phyloP scores from a whole-genome alignment of 1,139 yeast genomes.

The Pichia sp. region DNA sequence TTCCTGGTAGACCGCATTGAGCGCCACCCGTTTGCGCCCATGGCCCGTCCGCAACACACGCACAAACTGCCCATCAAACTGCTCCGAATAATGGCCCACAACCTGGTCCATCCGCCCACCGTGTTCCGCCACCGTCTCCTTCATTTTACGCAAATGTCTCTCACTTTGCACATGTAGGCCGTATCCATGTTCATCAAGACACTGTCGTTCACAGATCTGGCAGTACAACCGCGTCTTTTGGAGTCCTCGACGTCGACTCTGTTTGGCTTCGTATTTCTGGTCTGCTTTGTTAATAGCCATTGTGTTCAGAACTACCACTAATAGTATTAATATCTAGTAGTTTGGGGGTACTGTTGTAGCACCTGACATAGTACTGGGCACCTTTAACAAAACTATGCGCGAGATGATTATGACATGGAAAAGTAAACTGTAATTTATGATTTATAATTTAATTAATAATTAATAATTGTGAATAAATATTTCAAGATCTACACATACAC shows the following conservation, averaged over 20 bases:
- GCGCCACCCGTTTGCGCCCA: constrained; percentile 75
- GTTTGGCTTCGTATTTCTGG: constrained; percentile 25
- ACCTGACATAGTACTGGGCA: no score
- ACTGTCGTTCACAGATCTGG: constrained; percentile 87
- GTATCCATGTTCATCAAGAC: constrained; percentile 93
- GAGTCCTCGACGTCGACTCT: constrained; percentile 75
- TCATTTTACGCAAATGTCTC: constrained; percentile 58
- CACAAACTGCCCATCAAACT: constrained; percentile 64
- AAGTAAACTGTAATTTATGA: no score
- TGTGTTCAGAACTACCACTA: background rate
- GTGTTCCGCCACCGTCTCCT: constrained; percentile 21
- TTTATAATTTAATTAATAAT: no score
- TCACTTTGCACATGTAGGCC: constrained; percentile 78
- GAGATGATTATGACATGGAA: no score
- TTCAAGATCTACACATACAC: no score
- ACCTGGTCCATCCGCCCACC: constrained; percentile 39
- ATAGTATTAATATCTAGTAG: no score
- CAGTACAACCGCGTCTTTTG: constrained; percentile 85
- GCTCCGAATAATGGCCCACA: constrained; percentile 52
- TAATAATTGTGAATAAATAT: no score
- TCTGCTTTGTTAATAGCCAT: constrained; percentile 9
- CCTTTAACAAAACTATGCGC: no score
- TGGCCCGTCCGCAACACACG: constrained; percentile 57
- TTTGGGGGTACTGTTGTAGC: no score
- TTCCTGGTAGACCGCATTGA: constrained; percentile 86